These are phyloP conservation scores for Agaricus subrufescens DNA, from an alignment of 768 basidiomycete species.

Conservation along the genomic window DNA sequence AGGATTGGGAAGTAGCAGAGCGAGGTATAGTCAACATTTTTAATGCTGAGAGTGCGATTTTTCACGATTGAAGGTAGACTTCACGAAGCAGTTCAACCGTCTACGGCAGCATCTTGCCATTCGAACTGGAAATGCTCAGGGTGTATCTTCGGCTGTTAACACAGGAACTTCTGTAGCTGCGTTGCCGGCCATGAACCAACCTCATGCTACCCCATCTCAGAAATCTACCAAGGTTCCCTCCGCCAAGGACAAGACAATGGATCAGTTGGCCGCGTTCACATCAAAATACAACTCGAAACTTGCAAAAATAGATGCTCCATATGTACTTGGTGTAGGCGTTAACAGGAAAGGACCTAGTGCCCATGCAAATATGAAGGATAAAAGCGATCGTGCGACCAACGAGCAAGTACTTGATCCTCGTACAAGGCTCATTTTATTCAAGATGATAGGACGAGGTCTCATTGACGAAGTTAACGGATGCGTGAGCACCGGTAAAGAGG, in stretches of 20 bases:
- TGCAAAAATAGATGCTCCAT: constrained; percentile 71
- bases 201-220: constrained; percentile 29
- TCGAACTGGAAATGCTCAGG: constrained; percentile 65
- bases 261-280: constrained; percentile 69
- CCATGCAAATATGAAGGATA: constrained; percentile 88
- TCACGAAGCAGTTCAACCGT: constrained; percentile 98
- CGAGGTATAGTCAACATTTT: constrained; percentile 47
- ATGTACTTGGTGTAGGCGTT: constrained; percentile 64
- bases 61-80: constrained; percentile 51
- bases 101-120: constrained; percentile 88
- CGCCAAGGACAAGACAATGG: constrained; percentile 54
- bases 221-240: constrained; percentile 18
- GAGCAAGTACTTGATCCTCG: constrained; percentile 97
- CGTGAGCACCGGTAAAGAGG: constrained; percentile 98
- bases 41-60: neutral
- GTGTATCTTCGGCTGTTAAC: constrained; percentile 48
- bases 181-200: constrained; percentile 71
- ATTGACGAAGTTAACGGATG: constrained; percentile 93
- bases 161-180: constrained; percentile 47
- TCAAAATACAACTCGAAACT: constrained; percentile 70
- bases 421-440: constrained; percentile 91
- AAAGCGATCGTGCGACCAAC: constrained; percentile 92
- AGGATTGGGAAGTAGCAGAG: constrained; percentile 86
- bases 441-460: constrained; percentile 89
- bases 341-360: constrained; percentile 92